Evolutionary conservation across 2,329 filamentous ascomycete genomes (phyloP).

Genomic region (Ophiosphaerella narmari): DNA sequence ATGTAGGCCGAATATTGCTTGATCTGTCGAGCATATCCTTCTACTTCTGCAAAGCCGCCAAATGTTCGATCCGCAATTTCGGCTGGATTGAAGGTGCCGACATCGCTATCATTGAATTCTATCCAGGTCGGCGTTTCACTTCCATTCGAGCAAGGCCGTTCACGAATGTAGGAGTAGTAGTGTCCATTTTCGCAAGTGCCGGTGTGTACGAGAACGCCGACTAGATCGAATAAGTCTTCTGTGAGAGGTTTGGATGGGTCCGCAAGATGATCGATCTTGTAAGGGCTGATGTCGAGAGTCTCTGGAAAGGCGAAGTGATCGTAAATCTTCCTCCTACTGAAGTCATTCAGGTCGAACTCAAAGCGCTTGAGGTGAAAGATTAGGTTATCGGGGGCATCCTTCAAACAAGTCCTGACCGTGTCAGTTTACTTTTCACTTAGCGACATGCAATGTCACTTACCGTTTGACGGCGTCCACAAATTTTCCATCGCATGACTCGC

Average conservation of each 20-base stretch:
- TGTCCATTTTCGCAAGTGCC: constrained; percentile 93
- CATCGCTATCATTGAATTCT: constrained; percentile 91
- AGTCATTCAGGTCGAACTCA: constrained; percentile 76
- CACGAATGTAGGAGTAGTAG: constrained; percentile 94
- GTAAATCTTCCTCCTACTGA: constrained; percentile 90
- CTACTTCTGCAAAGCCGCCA: constrained; percentile 45
- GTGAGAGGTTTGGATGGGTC: constrained; percentile 60
- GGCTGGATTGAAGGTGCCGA: constrained; percentile 73
- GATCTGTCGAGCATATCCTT: constrained; percentile 31
- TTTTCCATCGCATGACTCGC: constrained; percentile 82
- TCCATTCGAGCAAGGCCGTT: constrained; percentile 64
- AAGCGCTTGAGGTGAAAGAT: constrained; percentile 95
- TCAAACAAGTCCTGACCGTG: constrained; percentile 73
- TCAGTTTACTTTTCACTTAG: constrained; percentile 13
- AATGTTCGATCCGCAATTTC: constrained; percentile 79
- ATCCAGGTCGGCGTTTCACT: constrained; percentile 67
- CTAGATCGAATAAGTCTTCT: constrained; percentile 85
- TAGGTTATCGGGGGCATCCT: constrained; percentile 88
- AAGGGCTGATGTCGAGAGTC: constrained; percentile 83
- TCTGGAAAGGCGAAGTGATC: constrained; percentile 89
- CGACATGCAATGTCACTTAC: constrained; percentile 45
- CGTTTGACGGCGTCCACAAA: constrained; percentile 88
- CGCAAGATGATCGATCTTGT: constrained; percentile 83
- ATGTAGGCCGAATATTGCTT: constrained; percentile 79
- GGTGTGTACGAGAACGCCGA: constrained; percentile 92